Evolutionary conservation across 169 alveolate species (phyloP).

Genomic region (Plasmodium relictum): DNA sequence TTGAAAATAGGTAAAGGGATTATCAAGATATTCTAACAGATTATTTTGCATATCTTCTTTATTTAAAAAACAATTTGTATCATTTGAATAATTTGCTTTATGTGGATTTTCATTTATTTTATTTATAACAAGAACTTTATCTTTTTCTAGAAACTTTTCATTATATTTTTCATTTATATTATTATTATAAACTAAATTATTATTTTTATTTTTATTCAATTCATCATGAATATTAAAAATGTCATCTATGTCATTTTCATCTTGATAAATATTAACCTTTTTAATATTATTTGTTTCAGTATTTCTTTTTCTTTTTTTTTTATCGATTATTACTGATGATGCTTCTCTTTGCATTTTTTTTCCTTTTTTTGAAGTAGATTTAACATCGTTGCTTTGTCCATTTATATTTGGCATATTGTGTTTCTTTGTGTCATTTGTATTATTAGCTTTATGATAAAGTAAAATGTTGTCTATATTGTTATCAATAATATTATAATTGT

Average conservation of each 20-base stretch:
- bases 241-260: not conserved
- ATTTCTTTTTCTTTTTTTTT: not conserved
- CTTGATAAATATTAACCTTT: not conserved
- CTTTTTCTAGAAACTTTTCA: not conserved
- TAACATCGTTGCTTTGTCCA: no score
- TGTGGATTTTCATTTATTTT: not conserved
- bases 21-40: slow-evolving; percentile 34
- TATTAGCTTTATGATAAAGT: not conserved
- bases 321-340: not conserved
- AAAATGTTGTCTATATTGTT: not conserved
- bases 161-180: not conserved
- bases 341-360: not conserved
- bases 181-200: not conserved
- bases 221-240: not conserved
- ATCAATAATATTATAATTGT: not conserved
- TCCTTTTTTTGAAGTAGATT: not conserved
- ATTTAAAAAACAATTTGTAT: not conserved
- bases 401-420: not conserved
- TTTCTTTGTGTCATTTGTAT: not conserved
- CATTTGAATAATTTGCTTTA: not conserved
- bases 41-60: slow-evolving; percentile 5
- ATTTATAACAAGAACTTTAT: not conserved
- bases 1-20: slow-evolving; percentile 59
- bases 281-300: not conserved
- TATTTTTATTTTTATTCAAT: not conserved